These are phyloP conservation scores for Aspergillus nanangensis DNA, from an alignment of 495 filamentous ascomycete species.

Conservation along the genomic window DNA sequence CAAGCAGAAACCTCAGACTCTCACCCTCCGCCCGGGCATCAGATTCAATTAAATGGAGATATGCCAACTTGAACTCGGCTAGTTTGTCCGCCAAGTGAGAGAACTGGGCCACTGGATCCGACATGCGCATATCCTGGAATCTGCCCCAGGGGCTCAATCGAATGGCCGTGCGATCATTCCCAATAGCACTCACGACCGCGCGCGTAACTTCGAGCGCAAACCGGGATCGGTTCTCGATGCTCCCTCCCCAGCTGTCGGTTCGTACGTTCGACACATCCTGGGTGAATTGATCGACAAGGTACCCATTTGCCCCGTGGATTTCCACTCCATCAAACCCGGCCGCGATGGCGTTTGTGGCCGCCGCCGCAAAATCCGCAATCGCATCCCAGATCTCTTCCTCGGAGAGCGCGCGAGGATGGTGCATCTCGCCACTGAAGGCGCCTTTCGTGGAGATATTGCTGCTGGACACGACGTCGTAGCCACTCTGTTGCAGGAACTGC, in stretches of 20 bases:
- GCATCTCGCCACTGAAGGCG: slow-evolving; percentile 18
- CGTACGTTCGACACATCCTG: slow-evolving; percentile 61
- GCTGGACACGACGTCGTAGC: slow-evolving; percentile 6
- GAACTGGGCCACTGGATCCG: slow-evolving; percentile 57
- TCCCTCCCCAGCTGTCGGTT: slow-evolving; percentile 66
- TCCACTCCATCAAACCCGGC: slow-evolving; percentile 53
- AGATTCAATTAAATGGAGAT: slow-evolving; percentile 57
- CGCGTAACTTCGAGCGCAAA: slow-evolving; percentile 58
- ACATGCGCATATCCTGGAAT: slow-evolving; percentile 64
- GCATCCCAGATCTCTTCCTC: slow-evolving; percentile 51
- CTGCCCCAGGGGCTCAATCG: slow-evolving; percentile 55
- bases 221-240: slow-evolving; percentile 58
- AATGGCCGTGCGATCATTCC: slow-evolving; percentile 51
- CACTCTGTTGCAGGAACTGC: slow-evolving; percentile 29
- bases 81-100: slow-evolving; percentile 45
- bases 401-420: slow-evolving; percentile 48
- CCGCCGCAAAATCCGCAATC: slow-evolving; percentile 51
- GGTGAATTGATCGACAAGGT: slow-evolving; percentile 69
- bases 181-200: slow-evolving; percentile 57
- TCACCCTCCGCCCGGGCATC: slow-evolving; percentile 36
- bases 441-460: slow-evolving; percentile 37
- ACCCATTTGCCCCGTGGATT: slow-evolving; percentile 71
- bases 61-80: slow-evolving; percentile 49
- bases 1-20: slow-evolving; percentile 39
- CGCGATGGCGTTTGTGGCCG: slow-evolving; percentile 58